Evolutionary conservation across 2,329 filamentous ascomycete genomes (phyloP).

Genomic region (Capronia epimyces): DNA sequence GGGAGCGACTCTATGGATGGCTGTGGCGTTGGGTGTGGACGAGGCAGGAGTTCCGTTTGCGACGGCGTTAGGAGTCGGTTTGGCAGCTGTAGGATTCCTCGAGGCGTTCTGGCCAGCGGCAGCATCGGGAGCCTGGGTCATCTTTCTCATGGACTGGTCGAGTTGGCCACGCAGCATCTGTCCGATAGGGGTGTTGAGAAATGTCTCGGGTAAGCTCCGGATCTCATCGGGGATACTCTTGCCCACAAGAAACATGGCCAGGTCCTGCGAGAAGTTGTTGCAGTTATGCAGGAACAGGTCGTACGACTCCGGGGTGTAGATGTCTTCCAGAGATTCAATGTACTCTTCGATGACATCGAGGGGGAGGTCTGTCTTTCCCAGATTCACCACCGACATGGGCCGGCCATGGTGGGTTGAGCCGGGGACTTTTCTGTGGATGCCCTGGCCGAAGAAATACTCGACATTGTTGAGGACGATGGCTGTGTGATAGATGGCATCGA

Average conservation of each 20-base stretch:
- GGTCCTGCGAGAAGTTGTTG: constrained; percentile 95
- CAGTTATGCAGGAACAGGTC: constrained; percentile 89
- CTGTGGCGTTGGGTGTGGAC: constrained; percentile 11
- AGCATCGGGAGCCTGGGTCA: constrained; percentile 54
- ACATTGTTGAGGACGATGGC: constrained; percentile 76
- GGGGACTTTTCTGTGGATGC: constrained; percentile 73
- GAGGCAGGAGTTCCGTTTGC: constrained; percentile 4
- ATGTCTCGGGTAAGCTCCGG: constrained; percentile 73
- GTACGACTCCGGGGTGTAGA: constrained; percentile 84
- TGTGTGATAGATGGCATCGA: constrained; percentile 94
- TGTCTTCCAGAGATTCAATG: constrained; percentile 70
- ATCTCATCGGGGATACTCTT: constrained; percentile 86
- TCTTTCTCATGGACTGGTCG: constrained; percentile 57
- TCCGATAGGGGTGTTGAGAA: constrained; percentile 80
- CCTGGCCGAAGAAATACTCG: constrained; percentile 87
- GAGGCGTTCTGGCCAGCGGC: constrained; percentile 21
- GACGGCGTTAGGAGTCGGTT: constrained; percentile 1
- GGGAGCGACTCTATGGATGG: neutral
- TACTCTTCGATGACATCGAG: constrained; percentile 81
- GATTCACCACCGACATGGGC: constrained; percentile 67
- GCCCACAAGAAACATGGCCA: constrained; percentile 82
- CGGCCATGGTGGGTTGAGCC: constrained; percentile 80
- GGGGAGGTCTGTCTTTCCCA: constrained; percentile 74
- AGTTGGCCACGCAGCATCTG: constrained; percentile 78
- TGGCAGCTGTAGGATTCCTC: constrained; percentile 14